Evolutionary conservation across 768 basidiomycete species (phyloP).

Genomic region (Mycena rosella): DNA sequence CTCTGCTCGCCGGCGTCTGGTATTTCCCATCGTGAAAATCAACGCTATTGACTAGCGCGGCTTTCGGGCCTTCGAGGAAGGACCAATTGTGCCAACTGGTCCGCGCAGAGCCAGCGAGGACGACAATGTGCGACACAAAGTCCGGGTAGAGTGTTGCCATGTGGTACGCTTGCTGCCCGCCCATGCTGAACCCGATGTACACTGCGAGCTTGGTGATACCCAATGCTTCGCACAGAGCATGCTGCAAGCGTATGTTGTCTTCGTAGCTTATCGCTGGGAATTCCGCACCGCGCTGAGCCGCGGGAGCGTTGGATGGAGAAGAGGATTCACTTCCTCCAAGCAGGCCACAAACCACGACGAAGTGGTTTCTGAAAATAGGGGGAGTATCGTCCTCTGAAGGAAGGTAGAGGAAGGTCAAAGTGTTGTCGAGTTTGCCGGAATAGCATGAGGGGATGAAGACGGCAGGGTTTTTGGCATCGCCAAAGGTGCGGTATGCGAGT

Average conservation of each 20-base stretch:
- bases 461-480: constrained; percentile 21
- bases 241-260: constrained; percentile 32
- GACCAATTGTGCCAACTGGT: constrained; percentile 36
- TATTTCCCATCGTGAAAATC: constrained; percentile 33
- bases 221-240: constrained; percentile 27
- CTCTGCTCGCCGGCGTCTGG: constrained; percentile 23
- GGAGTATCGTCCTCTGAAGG: constrained; percentile 12
- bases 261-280: constrained; percentile 34
- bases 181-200: constrained; percentile 37
- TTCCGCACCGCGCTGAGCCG: constrained; percentile 3
- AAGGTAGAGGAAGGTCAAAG: constrained; percentile 27
- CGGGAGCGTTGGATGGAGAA: constrained; percentile 30
- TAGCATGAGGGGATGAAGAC: constrained; percentile 30
- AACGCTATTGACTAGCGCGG: constrained; percentile 32
- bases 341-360: constrained; percentile 28
- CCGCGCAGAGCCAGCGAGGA: constrained; percentile 29
- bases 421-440: constrained; percentile 27
- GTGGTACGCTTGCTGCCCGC: constrained; percentile 37
- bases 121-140: constrained; percentile 29
- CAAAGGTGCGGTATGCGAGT: constrained; percentile 34
- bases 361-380: constrained; percentile 25
- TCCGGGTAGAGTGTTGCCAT: constrained; percentile 34
- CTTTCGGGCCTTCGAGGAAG: constrained; percentile 36
- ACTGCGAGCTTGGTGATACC: constrained; percentile 22
- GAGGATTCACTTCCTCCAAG: constrained; percentile 34